Conservation (phyloP, 2,329 filamentous ascomycete species). For the Sclerotinia sclerotiorum region DNA sequence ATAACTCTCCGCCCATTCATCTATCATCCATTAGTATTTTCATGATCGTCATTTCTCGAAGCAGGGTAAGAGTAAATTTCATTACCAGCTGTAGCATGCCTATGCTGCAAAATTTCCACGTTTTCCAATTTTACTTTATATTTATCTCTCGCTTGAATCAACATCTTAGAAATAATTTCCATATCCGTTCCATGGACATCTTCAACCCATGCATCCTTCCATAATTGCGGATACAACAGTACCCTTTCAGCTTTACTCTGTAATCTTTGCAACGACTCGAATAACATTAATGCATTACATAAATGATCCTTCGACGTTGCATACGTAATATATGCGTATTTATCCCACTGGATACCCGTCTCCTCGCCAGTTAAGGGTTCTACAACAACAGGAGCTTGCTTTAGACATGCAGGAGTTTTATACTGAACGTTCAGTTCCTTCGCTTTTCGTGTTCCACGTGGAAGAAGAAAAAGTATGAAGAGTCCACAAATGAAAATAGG, state of each 20-base stretch:
- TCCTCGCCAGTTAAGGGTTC: slow-evolving; percentile 18
- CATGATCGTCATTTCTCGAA: not conserved
- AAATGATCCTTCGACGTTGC: slow-evolving; percentile 50
- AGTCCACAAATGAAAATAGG: slow-evolving; percentile 21
- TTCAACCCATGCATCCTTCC: slow-evolving; percentile 35
- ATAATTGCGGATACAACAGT: slow-evolving; percentile 47
- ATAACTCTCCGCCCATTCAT: slow-evolving; percentile 47
- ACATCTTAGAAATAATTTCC: slow-evolving; percentile 43
- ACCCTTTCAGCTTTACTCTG: slow-evolving; percentile 48
- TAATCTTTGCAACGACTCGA: slow-evolving; percentile 47
- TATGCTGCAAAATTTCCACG: slow-evolving; percentile 44
- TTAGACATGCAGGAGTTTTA: slow-evolving; percentile 17
- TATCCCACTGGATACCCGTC: slow-evolving; percentile 44
- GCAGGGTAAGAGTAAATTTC: not conserved
- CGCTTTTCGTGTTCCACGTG: slow-evolving; percentile 7
- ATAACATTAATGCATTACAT: slow-evolving; percentile 53
- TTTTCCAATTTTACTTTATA: slow-evolving; percentile 49
- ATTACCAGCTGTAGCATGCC: slow-evolving; percentile 43
- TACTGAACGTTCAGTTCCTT: slow-evolving; percentile 17
- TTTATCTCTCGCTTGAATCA: slow-evolving; percentile 43
- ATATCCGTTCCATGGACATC: slow-evolving; percentile 41
- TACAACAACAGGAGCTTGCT: slow-evolving; percentile 19
- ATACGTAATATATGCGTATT: slow-evolving; percentile 52
- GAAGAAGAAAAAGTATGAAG: slow-evolving; percentile 13
- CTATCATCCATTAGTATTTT: slow-evolving; percentile 9